Percentiles rank a stretch among this genome's conserved stretches.
These are phyloP conservation scores for Penicillium alfredii DNA, from an alignment of 495 filamentous ascomycete genomes.

Conservation along the genomic window DNA sequence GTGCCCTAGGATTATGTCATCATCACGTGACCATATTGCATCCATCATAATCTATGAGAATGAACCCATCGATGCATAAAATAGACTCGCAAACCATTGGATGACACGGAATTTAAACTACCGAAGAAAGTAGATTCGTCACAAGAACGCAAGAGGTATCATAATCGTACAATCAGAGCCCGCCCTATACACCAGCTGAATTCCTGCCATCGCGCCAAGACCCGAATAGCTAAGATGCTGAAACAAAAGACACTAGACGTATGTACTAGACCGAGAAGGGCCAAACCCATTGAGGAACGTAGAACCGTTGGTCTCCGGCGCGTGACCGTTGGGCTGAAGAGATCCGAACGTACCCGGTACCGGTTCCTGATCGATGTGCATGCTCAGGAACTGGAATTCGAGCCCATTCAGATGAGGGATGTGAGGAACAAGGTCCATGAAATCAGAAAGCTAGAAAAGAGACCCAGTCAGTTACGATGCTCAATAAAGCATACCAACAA, in stretches of 20 bases:
- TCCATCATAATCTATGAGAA: too few species aligned
- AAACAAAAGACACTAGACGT: conserved; percentile 35
- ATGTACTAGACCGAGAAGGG: conserved; percentile 42
- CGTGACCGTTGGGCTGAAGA: conserved; percentile 32
- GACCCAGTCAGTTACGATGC: conserved; percentile 19
- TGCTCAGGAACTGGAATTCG: conserved; percentile 45
- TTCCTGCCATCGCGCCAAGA: conserved; percentile 19
- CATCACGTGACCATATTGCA: conserved; percentile 12
- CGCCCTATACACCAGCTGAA: conserved; percentile 31
- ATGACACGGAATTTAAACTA: too few species aligned
- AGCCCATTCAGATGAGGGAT: conserved; percentile 63
- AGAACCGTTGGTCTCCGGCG: conserved; percentile 20
- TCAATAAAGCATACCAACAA: background rate
- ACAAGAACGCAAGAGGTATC: conserved; percentile 42
- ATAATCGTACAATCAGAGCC: conserved; percentile 47
- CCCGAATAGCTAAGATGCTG: conserved; percentile 20
- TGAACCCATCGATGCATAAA: too few species aligned
- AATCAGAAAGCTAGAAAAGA: conserved; percentile 60
- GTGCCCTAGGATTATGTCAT: conserved; percentile 40
- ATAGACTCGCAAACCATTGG: too few species aligned
- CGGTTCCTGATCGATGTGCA: conserved; percentile 44
- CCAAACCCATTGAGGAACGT: conserved; percentile 34
- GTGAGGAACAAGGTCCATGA: conserved; percentile 64
- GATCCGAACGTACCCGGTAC: conserved; percentile 2
- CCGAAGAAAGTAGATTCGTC: conserved; percentile 25